Percentiles rank a stretch among this genome's conserved stretches.
Conservation (phyloP, 805 yeast species). For the Huiozyma sinensis region DNA sequence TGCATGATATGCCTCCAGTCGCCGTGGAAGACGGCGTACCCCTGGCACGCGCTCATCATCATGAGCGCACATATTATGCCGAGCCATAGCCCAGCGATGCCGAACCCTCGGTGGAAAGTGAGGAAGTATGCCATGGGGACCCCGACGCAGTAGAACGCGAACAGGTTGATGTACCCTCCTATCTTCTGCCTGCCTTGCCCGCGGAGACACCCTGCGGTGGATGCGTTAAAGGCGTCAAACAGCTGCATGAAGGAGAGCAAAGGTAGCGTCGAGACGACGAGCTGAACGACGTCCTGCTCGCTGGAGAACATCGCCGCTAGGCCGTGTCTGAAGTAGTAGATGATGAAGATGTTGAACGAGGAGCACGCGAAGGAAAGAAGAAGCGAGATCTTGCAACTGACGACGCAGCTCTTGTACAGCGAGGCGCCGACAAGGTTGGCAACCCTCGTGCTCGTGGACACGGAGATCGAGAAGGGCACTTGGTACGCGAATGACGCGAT, state of each 20-base stretch:
- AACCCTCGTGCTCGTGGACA: conserved; percentile 65
- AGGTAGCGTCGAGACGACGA: conserved; percentile 45
- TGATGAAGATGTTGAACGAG: conserved; percentile 35
- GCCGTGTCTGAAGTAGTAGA: conserved; percentile 33
- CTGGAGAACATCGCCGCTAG: conserved; percentile 49
- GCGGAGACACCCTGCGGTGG: conserved; percentile 64
- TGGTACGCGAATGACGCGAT: conserved; percentile 61
- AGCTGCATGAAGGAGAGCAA: conserved; percentile 60
- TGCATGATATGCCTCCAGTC: conserved; percentile 22
- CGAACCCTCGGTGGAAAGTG: conserved; percentile 40
- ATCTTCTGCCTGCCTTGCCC: conserved; percentile 54
- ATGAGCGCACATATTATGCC: conserved; percentile 32
- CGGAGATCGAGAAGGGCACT: conserved; percentile 64
- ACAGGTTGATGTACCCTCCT: conserved; percentile 29
- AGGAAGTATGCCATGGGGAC: conserved; percentile 48
- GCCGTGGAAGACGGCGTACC: conserved; percentile 27
- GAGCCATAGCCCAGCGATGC: conserved; percentile 54
- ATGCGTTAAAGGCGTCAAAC: conserved; percentile 58
- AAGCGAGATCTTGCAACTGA: conserved; percentile 36
- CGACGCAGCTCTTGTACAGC: conserved; percentile 33
- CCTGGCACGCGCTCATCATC: conserved; percentile 27
- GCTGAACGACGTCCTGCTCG: conserved; percentile 44
- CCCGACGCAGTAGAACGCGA: conserved; percentile 40
- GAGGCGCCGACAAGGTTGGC: conserved; percentile 70
- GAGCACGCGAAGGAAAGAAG: conserved; percentile 32